Base-by-base conservation (phyloP, 805 yeast species). In the Saccharomycopsis sp. region DNA sequence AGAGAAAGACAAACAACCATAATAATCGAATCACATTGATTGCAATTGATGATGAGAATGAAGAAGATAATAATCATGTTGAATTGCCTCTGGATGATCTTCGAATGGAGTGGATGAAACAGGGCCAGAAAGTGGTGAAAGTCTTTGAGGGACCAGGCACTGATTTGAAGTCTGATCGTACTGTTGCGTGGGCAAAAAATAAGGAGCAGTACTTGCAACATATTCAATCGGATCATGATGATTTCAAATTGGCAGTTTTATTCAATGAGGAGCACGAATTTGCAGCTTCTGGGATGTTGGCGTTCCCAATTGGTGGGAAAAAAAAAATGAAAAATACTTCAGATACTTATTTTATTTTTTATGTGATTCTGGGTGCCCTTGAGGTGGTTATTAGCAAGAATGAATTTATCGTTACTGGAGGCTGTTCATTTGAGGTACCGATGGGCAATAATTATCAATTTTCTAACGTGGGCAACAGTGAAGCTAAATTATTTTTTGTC, bases 361-460 rank as follows among this genome's bases (percentile, higher is more conserved):
- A 79, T 57, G 87, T 88, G 35, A 71, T 83, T 3, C 65, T 70
- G 32, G 97, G 97, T 0, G 53, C 72, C 2, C 58, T 85, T 6
- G 85, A 85, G 54, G 89, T 85, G 2, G 74, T 78, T 1, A 52
- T 88, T 3, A 72, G 76, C 16, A 75, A 74, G 4, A 70, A 68
- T 17, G 68, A 65, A 19, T 85, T 88, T 58, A 62, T 77, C 3
- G 82, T 80, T 4, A 70, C 75, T 1, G 66, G 71, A 44, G 95
- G 95, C 1, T 82, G 95, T 43, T 75, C 90, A 3, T 81, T 88
- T 55, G 85, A 83, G 55, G 71, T 89, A 4, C 96, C 96, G 1
- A 74, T 82, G 64, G 82, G 81, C 4, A 85, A 84, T 57, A 70
- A 72, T 35, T 87, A 85, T 60, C 75, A 82, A 14, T 71, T 88